Percentiles rank a stretch among this genome's conserved stretches.
Conservation (phyloP, 2,329 filamentous ascomycete species). For the Aspergillus sp. region DNA sequence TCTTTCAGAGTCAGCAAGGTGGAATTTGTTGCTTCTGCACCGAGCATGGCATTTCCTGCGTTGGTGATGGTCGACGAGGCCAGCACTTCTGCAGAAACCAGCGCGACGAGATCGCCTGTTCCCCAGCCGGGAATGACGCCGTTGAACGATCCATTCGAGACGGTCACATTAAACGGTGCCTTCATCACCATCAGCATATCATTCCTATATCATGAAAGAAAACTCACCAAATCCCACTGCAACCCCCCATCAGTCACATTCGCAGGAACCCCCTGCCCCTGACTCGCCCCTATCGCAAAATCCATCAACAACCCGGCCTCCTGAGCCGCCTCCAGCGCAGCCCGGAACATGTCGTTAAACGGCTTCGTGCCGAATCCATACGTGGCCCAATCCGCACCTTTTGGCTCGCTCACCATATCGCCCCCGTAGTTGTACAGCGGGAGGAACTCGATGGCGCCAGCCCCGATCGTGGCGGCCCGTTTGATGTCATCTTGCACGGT, state of each 20-base stretch:
- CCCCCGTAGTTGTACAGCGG: conserved; percentile 2
- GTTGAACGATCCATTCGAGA: conserved; percentile 25
- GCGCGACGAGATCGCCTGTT: conserved; percentile 22
- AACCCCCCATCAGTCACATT: conserved; percentile 27
- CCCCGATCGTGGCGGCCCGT: conserved; percentile 7
- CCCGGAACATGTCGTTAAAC: conserved; percentile 22
- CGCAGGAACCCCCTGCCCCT: conserved; percentile 43
- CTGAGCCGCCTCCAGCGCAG: conserved; percentile 26
- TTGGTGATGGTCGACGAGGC: conserved; percentile 10
- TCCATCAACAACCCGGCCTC: conserved; percentile 40
- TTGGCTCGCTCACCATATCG: conserved; percentile 2
- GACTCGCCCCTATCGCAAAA: conserved; percentile 41
- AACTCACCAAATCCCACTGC: conserved; percentile 19
- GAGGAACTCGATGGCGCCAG: conserved; percentile 1
- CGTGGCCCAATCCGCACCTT: conserved; percentile 30
- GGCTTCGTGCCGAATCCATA: conserved; percentile 37
- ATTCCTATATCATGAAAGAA: neutral
- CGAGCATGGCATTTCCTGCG: conserved; percentile 1
- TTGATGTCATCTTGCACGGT: conserved; percentile 2
- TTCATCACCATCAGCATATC: neutral
- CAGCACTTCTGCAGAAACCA: conserved; percentile 15
- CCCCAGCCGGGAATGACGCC: conserved; percentile 36
- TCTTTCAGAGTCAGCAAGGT: neutral
- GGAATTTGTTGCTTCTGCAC: neutral
- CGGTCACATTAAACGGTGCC: conserved; percentile 2